Conservation (phyloP, 257 asterid genomes). For the Nicotiana benthamiana region DNA sequence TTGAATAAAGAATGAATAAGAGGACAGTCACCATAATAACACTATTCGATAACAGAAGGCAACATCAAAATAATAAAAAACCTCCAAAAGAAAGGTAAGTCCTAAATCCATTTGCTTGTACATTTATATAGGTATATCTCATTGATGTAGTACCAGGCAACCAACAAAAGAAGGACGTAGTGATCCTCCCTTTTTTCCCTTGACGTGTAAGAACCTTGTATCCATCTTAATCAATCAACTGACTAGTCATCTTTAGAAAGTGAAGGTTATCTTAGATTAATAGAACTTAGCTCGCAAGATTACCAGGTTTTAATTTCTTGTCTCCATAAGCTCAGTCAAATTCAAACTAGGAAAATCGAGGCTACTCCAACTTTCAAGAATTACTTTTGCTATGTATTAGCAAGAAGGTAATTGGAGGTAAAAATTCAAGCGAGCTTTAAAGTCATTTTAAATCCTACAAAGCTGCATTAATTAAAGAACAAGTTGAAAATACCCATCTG, state of each 20-base stretch:
- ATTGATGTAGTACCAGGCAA: neutral
- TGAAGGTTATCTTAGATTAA: neutral
- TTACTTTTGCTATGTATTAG: neutral
- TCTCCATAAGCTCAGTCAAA: neutral
- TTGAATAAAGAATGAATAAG: conserved; percentile 1
- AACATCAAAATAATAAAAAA: neutral
- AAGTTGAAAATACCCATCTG: neutral
- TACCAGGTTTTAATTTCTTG: neutral
- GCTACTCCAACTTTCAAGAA: neutral
- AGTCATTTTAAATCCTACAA: neutral
- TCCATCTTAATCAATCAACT: neutral
- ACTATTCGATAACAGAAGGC: neutral
- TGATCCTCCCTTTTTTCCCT: neutral
- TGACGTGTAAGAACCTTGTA: neutral
- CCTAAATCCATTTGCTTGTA: neutral
- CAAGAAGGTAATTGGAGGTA: neutral
- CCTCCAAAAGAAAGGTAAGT: neutral
- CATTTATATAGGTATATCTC: neutral
- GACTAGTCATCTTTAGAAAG: neutral
- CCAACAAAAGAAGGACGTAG: neutral
- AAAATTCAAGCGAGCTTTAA: neutral
- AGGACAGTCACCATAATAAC: neutral
- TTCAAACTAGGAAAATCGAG: neutral
- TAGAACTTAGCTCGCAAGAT: neutral
- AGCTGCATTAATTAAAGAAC: neutral